Base-by-base conservation (phyloP, 2,329 filamentous ascomycete species). In the Exophiala sideris region DNA sequence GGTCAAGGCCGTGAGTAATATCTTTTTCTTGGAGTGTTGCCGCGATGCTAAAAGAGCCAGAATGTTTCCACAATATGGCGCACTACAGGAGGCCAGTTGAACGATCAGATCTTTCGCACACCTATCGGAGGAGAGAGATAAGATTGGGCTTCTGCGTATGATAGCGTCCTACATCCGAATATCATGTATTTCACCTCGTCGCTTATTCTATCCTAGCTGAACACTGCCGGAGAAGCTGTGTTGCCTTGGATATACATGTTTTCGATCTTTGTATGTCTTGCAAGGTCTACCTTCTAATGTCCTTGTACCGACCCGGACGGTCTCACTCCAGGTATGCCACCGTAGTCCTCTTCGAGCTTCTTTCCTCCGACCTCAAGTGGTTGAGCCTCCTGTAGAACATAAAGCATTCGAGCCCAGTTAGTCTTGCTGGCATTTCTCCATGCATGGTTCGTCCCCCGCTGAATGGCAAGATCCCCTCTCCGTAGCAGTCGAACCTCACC, bases 381-480 rank as follows among this genome's bases (percentile, higher is more conserved):
- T 45, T 54, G 7, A 4, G 52, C 16, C 38, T 63, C 59, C 34
- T 58, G 54, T 14, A 63, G 42, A 24, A 60, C 52, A 35, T 47
- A 60, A 18, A 62, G n/a, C 59, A 62, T 60, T 16, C 59, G 38
- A 12, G 44, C 50, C 51, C 49, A 61, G 11, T 40, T 7, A 5
- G 40, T 51, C 33, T 48, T 24, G 65, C 53, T 71, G 56, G 21
- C 60, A 53, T 73, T 74, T 34, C 64, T 57, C 72, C 72, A 75
- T 21, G 66, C 66, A 62, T 70, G 68, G 14, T 59, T 67, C 8
- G 68, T 70, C 1, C 73, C 78, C 35, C 80, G 68, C 66, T 83
- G 79, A 14, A 83, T 74, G 8, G 74, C 73, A 12, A 81, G 65
- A 60, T 83, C 80, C 2, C 80, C 80, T 5, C 71, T 66, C 38